These are phyloP conservation scores for Durotheca rogersii DNA, from an alignment of 495 filamentous ascomycete species.

Conservation along the genomic window DNA sequence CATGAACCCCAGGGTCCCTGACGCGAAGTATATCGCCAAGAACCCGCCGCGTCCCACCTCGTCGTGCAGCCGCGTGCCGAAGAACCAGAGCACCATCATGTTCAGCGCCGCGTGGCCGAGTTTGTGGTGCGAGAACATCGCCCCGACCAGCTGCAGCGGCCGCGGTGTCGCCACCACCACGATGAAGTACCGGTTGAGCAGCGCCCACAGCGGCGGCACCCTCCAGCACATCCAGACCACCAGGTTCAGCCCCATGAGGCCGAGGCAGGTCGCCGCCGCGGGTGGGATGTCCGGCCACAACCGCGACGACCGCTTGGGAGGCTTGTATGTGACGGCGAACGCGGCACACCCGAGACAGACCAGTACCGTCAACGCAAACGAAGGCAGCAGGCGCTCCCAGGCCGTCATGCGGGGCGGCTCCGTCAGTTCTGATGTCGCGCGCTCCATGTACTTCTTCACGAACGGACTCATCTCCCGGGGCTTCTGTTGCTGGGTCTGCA, in stretches of 20 bases:
- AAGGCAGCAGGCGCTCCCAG: slow-evolving; percentile 65
- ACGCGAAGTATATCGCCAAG: slow-evolving; percentile 70
- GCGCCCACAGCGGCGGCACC: slow-evolving; percentile 65
- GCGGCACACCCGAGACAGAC: slow-evolving; percentile 52
- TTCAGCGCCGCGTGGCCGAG: slow-evolving; percentile 68
- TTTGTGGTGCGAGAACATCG: slow-evolving; percentile 76
- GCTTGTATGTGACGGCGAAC: slow-evolving; percentile 62
- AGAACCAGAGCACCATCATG: slow-evolving; percentile 59
- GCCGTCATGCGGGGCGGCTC: slow-evolving; percentile 50
- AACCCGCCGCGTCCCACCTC: slow-evolving; percentile 85
- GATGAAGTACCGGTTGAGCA: slow-evolving; percentile 79
- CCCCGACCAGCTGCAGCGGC: slow-evolving; percentile 64
- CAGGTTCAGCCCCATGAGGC: slow-evolving; percentile 66
- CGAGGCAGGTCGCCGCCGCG: slow-evolving; percentile 72
- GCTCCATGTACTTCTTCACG: slow-evolving; percentile 40
- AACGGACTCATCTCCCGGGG: slow-evolving; percentile 37
- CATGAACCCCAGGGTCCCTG: slow-evolving; percentile 67
- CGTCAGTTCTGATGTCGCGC: slow-evolving; percentile 44
- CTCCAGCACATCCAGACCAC: slow-evolving; percentile 65
- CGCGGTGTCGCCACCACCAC: slow-evolving; percentile 67
- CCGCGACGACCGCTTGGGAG: slow-evolving; percentile 58
- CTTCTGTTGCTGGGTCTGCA: slow-evolving; percentile 41
- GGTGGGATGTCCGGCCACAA: slow-evolving; percentile 75
- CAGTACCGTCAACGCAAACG: slow-evolving; percentile 56
- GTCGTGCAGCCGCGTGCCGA: slow-evolving; percentile 66